Base-by-base conservation (phyloP, 208 protist species). In the Zelonia costaricensis region DNA sequence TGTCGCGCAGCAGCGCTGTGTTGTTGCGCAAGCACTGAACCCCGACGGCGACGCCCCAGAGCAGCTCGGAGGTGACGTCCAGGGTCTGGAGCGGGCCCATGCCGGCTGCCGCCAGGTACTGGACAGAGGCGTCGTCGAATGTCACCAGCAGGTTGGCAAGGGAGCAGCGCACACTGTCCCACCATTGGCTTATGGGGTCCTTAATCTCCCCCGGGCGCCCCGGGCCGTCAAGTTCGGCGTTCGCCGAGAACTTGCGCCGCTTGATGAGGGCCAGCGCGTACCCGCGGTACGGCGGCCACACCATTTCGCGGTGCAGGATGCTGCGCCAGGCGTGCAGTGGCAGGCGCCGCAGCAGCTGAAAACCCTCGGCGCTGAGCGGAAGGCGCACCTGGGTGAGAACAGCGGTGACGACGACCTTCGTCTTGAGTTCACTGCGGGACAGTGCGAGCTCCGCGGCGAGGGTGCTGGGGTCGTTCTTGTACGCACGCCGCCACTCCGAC, bases 71-170 rank as follows among this genome's bases (percentile, higher is more conserved):
- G 33, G 52, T 30, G 33, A 57, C 33, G 2, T 31, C 33, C 36
- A 57, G 42, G 22, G 30, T 5, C 33, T 18, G 35, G 35, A 57
- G 40, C 22, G 52, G 52, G 13, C 52, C 52, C 52, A 57, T 57
- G 20, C 35, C 36, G 33, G 40, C 33, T 22, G 18, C 22, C 18
- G 28, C 22, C n/a, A 57, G 52, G 22, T 23, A 57, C 52, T 12
- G 12, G 2, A 43, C 18, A 9, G 52, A 57, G 22, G 40, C 52
- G 2, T 0, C 0, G 22, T 57, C 36, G 20, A 57, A 36, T 0
- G 35, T 44, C 10, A 57, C 20, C 0, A 57, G 15, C 12, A 28
- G 3, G 30, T 15, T 31, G 3, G 23, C 20, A 30, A 57, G 4
- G 6, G 52, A 45, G 12, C 4, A 1, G 36, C 36, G 33, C 10